Base-by-base conservation (phyloP, 371 early-diverging fungal species). In the Circinella umbellata region DNA sequence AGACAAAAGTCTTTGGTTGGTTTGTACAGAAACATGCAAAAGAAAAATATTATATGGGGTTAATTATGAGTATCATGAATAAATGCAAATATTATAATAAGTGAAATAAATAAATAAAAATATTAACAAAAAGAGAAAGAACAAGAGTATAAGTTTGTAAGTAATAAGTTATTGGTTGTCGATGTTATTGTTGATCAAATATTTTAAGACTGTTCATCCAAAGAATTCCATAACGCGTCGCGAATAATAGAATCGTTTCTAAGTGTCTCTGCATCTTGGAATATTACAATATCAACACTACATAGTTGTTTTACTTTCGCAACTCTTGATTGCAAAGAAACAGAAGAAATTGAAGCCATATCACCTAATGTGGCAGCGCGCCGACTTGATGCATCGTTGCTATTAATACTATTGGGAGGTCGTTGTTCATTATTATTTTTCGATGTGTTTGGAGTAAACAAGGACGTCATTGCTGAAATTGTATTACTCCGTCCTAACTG, bases 161-260 rank as follows among this genome's bases (percentile, higher is more conserved):
- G 53, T 53, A 34, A 27, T 17, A 17, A 57, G 3, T 51, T 17
- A 15, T 15, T 17, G 34, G 20, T 57, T 57, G 57, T 18, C 34
- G 57, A 9, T 14, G 5, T 3, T n/a, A 8, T 18, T 7, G 17
- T 18, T 1, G 17, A 8, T 3, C 54, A 18, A 27, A 27, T 5
- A 34, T 27, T 67, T 6, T 11, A 57, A 57, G 57, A 14, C 60
- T 73, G 73, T 36, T 77, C 69, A 68, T 77, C 80, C 73, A 73
- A 76, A n/a, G 67, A 55, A 54, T 74, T 66, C 79, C 81, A 81
- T 60, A 80, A 51, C 17, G 79, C 68, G 36, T 77, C 63, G 42
- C 70, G 67, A 27, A 83, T 75, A 37, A 67, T 61, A 20, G 66
- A 34, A 71, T 83, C 77, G 27, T 68, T 59, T 49, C 63, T 59